A percentile compares a stretch with the other conserved stretches of the same genome.
Conservation (phyloP, 1,139 yeast species). For the Debaryomyces sp. region DNA sequence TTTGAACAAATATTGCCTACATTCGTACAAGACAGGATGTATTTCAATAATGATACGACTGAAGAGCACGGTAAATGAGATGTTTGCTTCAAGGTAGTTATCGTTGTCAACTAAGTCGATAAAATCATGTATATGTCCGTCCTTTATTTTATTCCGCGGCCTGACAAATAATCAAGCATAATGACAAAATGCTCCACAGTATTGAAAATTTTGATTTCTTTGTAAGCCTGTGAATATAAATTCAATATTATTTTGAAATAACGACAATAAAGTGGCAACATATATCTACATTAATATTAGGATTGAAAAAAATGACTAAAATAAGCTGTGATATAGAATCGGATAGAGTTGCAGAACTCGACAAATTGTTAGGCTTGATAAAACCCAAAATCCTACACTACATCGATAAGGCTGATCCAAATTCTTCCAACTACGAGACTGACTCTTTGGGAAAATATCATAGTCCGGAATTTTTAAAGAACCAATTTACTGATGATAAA, state of each 20-base stretch:
- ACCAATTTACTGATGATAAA: constrained; percentile 19
- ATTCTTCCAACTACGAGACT: constrained; percentile 25
- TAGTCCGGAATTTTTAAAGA: constrained; percentile 37
- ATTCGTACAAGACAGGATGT: neutral
- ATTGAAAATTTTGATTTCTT: neutral
- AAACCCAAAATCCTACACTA: constrained; percentile 42
- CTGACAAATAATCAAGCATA: neutral
- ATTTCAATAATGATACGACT: neutral
- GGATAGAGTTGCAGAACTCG: constrained; percentile 43
- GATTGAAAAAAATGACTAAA: constrained; percentile 6
- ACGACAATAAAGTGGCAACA: neutral
- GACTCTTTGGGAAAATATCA: constrained; percentile 43
- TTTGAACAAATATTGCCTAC: neutral
- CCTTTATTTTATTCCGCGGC: neutral
- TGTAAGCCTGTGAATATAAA: neutral
- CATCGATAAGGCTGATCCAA: constrained; percentile 38
- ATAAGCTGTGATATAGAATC: constrained; percentile 29
- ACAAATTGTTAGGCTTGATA: constrained; percentile 31
- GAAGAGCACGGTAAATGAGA: neutral
- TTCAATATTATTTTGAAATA: neutral
- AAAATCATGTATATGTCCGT: neutral
- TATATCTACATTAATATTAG: neutral
- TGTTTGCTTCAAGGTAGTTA: neutral
- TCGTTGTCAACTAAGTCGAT: neutral
- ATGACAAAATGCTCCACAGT: constrained; percentile 1